phyloP scores from a whole-genome alignment of 2,329 filamentous ascomycete genomes.

The Dryadomyces quercus-mongolicae region DNA sequence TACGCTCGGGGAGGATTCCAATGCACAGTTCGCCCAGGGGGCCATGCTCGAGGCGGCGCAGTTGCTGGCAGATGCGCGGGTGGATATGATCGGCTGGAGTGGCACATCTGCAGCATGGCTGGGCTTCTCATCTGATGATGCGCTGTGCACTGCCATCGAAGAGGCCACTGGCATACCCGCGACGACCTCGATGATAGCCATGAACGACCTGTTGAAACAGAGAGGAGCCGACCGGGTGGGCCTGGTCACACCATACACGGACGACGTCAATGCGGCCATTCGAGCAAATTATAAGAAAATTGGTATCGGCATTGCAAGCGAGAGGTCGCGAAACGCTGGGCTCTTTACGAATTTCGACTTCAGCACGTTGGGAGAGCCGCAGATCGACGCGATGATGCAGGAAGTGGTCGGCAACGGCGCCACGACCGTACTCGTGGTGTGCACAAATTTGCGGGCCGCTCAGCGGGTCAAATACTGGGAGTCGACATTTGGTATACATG shows the following conservation, averaged over 20 bases:
- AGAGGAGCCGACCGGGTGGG: constrained; percentile 11
- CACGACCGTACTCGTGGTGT: constrained; percentile 26
- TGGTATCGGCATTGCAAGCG: constrained; percentile 20
- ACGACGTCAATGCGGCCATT: constrained; percentile 26
- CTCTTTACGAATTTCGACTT: constrained; percentile 25
- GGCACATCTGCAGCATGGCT: constrained; percentile 26
- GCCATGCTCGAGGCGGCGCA: constrained; percentile 21
- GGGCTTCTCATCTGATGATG: constrained; percentile 26
- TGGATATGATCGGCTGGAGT: constrained; percentile 26
- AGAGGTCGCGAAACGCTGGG: constrained; percentile 6
- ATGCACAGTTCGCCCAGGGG: constrained; percentile 17
- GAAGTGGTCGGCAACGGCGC: constrained; percentile 17
- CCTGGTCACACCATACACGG: constrained; percentile 28
- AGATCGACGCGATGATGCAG: constrained; percentile 12
- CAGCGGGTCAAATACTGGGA: constrained; percentile 27
- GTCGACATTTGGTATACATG: constrained; percentile 18
- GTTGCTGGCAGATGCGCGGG: constrained; percentile 23
- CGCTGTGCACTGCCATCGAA: constrained; percentile 24
- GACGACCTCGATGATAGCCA: constrained; percentile 27
- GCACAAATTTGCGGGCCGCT: constrained; percentile 29
- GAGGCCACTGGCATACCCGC: constrained; percentile 23
- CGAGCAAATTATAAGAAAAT: constrained; percentile 20
- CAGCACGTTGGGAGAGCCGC: constrained; percentile 18
- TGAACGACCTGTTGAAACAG: constrained; percentile 15
- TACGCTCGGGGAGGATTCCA: constrained; percentile 18